These are phyloP conservation scores for Cercophora samala DNA, from an alignment of 495 filamentous ascomycete genomes.

Conservation along the genomic window DNA sequence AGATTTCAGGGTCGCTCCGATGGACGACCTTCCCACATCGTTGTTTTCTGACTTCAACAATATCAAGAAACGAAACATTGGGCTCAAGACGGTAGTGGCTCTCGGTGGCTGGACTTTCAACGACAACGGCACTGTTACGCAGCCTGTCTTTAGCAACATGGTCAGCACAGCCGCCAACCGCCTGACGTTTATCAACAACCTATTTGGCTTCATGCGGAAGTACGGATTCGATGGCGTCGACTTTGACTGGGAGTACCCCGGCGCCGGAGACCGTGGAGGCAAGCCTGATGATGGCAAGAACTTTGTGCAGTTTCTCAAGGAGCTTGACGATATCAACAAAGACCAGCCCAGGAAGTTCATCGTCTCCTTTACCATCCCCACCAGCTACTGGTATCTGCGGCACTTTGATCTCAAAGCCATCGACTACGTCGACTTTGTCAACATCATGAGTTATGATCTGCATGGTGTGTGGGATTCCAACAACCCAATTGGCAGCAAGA, in stretches of 20 bases:
- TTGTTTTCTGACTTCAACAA: neutral
- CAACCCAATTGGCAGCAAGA: constrained; percentile 28
- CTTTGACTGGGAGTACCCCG: constrained; percentile 54
- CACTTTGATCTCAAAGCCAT: constrained; percentile 2
- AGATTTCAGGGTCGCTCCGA: neutral
- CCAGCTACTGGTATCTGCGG: constrained; percentile 53
- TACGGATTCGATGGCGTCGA: constrained; percentile 56
- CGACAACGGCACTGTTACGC: constrained; percentile 39
- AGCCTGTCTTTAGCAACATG: constrained; percentile 27
- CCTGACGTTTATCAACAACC: constrained; percentile 37
- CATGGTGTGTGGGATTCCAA: constrained; percentile 31
- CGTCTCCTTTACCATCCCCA: constrained; percentile 44
- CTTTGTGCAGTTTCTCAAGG: constrained; percentile 40
- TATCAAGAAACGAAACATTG: constrained; percentile 17
- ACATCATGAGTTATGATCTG: constrained; percentile 15
- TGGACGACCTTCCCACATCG: neutral
- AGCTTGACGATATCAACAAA: constrained; percentile 30
- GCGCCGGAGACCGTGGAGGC: constrained; percentile 45
- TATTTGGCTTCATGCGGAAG: constrained; percentile 43
- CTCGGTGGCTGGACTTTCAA: constrained; percentile 50
- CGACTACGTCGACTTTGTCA: neutral
- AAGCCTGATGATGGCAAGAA: constrained; percentile 39
- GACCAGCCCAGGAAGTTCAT: neutral
- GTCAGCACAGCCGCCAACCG: constrained; percentile 25
- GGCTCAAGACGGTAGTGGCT: constrained; percentile 36